These are phyloP conservation scores for Trypanosoma congolense DNA, from an alignment of 208 protist species.

Conservation along the genomic window DNA sequence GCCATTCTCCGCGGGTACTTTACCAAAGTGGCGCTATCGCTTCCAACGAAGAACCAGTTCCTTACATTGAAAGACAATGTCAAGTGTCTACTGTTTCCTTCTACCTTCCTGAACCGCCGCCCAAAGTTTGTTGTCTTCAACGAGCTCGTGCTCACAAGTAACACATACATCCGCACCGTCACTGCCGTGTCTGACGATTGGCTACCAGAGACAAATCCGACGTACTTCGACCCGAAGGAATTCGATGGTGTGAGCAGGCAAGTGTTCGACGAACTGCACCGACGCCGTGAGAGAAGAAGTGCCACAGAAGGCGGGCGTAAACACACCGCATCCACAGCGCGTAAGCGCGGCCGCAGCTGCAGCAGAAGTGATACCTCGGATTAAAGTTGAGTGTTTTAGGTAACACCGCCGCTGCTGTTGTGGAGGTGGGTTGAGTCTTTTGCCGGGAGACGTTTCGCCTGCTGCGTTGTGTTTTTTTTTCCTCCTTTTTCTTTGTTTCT, in stretches of 20 bases:
- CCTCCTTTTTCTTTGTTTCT: no score
- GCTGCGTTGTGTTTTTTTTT: no score
- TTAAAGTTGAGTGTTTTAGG: no score
- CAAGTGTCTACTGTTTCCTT: conserved; percentile 85
- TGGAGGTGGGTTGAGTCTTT: no score
- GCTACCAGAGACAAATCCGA: conserved; percentile 79
- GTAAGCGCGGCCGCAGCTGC: not conserved
- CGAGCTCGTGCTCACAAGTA: conserved; percentile 94
- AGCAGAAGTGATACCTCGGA: no score
- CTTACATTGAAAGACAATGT: conserved; percentile 97
- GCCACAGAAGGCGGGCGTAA: not conserved
- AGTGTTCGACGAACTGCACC: conserved; percentile 77
- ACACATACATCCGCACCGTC: conserved; percentile 96
- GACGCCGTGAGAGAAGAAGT: conserved; percentile 21
- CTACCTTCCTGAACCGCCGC: conserved; percentile 90
- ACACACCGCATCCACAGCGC: not conserved
- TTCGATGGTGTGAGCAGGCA: conserved; percentile 77
- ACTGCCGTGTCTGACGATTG: conserved; percentile 94
- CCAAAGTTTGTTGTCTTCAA: conserved; percentile 98
- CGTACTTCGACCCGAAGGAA: conserved; percentile 82
- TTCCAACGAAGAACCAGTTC: conserved; percentile 94
- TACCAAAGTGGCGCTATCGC: conserved; percentile 94
- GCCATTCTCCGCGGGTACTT: conserved; percentile 93
- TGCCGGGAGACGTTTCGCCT: no score
- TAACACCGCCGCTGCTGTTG: no score